Percentiles rank a stretch among this genome's conserved stretches.
phyloP scores from a whole-genome alignment of 768 basidiomycete species.

The Panellus pusillus region DNA sequence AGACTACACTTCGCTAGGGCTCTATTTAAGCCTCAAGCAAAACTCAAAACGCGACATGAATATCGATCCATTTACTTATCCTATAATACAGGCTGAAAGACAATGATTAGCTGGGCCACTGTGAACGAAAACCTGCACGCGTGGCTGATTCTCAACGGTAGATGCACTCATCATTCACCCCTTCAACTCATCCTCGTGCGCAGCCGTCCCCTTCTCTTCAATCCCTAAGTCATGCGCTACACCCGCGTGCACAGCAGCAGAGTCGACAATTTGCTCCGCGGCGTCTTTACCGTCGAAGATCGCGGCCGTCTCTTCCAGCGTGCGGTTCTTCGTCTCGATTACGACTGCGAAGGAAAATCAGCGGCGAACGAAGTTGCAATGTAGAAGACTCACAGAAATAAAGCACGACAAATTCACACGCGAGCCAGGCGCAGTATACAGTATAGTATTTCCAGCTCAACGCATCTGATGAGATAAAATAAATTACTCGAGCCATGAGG shows the following conservation, averaged over 20 bases:
- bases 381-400: conserved; percentile 45
- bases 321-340: conserved; percentile 70
- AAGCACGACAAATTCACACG: conserved; percentile 61
- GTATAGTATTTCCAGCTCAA: conserved; percentile 81
- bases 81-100: no score
- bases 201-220: conserved; percentile 28
- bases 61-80: no score
- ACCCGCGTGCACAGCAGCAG: conserved; percentile 25
- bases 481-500: no score
- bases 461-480: conserved; percentile 22
- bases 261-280: conserved; percentile 35
- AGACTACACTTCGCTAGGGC: no score
- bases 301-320: conserved; percentile 78
- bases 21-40: no score
- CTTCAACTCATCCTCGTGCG: no score
- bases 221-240: conserved; percentile 23
- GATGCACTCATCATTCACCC: no score
- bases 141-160: no score
- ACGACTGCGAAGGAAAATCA: conserved; percentile 26
- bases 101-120: no score
- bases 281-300: conserved; percentile 74
- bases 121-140: no score
- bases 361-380: not conserved
- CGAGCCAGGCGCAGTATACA: conserved; percentile 72
- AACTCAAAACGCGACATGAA: no score